Evolutionary conservation across 75 land plant species (phyloP).

Genomic region (Chamaecyparis obtusa): DNA sequence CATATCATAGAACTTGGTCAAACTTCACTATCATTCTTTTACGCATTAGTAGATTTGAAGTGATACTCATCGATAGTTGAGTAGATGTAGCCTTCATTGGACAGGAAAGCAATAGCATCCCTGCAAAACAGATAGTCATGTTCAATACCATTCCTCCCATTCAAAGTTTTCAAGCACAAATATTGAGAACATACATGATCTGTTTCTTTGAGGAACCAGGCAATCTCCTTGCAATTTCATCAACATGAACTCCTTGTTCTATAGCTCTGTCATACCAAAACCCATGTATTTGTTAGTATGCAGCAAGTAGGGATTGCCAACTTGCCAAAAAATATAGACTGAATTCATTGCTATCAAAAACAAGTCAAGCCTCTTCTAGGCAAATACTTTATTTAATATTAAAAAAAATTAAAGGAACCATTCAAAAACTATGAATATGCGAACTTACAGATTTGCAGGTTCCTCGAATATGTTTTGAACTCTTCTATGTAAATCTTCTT

Average conservation of each 20-base stretch:
- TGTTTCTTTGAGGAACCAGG: constrained; percentile 42
- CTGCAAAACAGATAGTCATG: constrained; percentile 18
- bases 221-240: constrained; percentile 39
- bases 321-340: not conserved
- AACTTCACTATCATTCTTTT: not conserved
- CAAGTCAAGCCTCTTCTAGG: not conserved
- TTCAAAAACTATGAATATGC: not conserved
- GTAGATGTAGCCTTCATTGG: constrained; percentile 49
- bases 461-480: constrained; percentile 53
- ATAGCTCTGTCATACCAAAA: constrained; percentile 27
- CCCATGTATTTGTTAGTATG: not conserved
- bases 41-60: constrained; percentile 48
- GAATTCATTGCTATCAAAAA: not conserved
- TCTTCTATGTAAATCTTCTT: constrained; percentile 36
- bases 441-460: constrained; percentile 39
- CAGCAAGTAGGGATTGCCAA: not conserved
- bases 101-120: constrained; percentile 51
- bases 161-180: not conserved
- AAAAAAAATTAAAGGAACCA: too few species aligned
- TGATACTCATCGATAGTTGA: constrained; percentile 62
- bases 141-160: not conserved
- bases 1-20: not conserved
- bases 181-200: constrained; percentile 32
- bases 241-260: constrained; percentile 55
- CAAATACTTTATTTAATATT: not conserved